These are phyloP conservation scores for Pyricularia sp. DNA, from an alignment of 2,329 filamentous ascomycete genomes.

Conservation along the genomic window DNA sequence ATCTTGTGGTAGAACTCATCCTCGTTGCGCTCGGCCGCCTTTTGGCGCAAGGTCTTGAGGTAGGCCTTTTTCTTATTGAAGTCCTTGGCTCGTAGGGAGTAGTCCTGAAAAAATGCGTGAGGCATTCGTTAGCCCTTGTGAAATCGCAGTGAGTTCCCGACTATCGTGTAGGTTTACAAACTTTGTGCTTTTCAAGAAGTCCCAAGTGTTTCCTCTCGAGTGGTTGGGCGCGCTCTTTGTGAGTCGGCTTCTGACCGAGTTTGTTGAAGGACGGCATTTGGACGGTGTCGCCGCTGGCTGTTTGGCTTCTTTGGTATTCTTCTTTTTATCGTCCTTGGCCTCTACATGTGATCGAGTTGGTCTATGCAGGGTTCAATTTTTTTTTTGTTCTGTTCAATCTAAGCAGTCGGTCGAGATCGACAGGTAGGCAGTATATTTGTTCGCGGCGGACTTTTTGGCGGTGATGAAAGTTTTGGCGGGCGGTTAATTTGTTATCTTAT, in stretches of 20 bases:
- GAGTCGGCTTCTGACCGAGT: constrained; percentile 65
- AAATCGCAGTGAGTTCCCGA: neutral
- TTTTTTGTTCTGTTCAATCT: neutral
- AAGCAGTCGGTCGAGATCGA: neutral
- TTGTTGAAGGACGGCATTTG: constrained; percentile 23
- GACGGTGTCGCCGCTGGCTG: neutral
- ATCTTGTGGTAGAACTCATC: constrained; percentile 65
- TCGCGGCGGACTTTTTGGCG: neutral
- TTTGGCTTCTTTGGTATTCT: neutral
- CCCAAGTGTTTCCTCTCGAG: constrained; percentile 74
- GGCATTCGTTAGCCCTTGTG: neutral
- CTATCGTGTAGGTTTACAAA: constrained; percentile 16
- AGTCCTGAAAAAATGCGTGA: constrained; percentile 31
- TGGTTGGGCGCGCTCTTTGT: constrained; percentile 83
- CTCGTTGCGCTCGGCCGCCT: constrained; percentile 53
- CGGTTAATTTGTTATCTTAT: constrained; percentile 2
- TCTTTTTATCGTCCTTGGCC: neutral
- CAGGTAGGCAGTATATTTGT: neutral
- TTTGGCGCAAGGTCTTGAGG: constrained; percentile 45
- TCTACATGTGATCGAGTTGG: neutral
- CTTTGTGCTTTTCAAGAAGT: constrained; percentile 91
- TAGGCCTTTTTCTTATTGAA: constrained; percentile 52
- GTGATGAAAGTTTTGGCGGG: neutral
- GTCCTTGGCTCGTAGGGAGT: constrained; percentile 50
- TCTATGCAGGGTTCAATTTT: neutral